Percentiles rank a stretch among this genome's conserved stretches.
These are phyloP conservation scores for Coemansia sp. DNA, from an alignment of 192 early-diverging fungal species.

Conservation along the genomic window DNA sequence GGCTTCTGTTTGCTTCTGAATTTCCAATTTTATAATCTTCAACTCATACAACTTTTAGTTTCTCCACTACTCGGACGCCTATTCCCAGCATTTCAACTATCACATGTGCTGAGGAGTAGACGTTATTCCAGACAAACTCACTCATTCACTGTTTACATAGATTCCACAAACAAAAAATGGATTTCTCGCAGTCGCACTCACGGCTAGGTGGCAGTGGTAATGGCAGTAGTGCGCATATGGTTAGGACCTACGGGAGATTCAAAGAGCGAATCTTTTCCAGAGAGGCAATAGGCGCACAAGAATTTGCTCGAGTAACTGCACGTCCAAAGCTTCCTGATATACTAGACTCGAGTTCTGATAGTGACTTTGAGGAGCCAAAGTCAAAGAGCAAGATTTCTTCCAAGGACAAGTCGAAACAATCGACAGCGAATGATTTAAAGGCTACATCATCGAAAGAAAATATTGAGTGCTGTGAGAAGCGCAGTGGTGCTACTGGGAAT, in stretches of 20 bases:
- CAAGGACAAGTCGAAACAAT: background rate
- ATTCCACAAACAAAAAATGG: constrained; percentile 22
- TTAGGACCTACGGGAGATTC: constrained; percentile 50
- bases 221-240: constrained; percentile 28
- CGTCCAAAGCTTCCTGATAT: constrained; percentile 33
- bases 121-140: background rate
- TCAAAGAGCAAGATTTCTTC: too few species aligned
- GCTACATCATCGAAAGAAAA: too few species aligned
- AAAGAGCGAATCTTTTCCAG: constrained; percentile 39
- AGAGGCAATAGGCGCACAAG: constrained; percentile 28
- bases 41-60: too few species aligned
- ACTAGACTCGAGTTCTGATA: constrained; percentile 39
- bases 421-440: background rate
- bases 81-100: too few species aligned
- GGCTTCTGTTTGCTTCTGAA: background rate
- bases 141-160: constrained; percentile 1
- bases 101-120: too few species aligned
- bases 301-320: constrained; percentile 39
- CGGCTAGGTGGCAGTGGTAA: constrained; percentile 25
- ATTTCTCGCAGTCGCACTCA: constrained; percentile 32
- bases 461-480: too few species aligned
- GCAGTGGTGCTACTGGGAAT: too few species aligned
- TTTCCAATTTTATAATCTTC: background rate
- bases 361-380: constrained; percentile 3
- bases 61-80: too few species aligned